A percentile compares a stretch with the other conserved stretches of the same genome.
These are phyloP conservation scores for Leccinum broughii DNA, from an alignment of 768 basidiomycete species.

Conservation along the genomic window DNA sequence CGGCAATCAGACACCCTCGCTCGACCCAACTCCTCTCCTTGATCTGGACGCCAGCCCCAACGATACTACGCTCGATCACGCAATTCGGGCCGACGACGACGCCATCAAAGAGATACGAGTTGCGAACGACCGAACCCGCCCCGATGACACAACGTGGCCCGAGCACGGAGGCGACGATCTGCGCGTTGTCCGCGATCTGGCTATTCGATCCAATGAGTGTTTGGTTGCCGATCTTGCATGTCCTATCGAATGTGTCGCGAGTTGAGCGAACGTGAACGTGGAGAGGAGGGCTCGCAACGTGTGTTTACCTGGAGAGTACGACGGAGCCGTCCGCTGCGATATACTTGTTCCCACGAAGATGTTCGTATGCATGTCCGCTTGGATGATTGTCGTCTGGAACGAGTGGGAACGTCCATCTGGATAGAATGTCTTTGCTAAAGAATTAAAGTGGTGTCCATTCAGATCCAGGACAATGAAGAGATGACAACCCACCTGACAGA, in stretches of 20 bases:
- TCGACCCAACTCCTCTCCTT: slow-evolving; percentile 66
- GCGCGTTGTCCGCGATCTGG: slow-evolving; percentile 63
- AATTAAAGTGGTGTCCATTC: background rate
- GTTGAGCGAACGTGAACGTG: background rate
- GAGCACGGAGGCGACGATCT: slow-evolving; percentile 73
- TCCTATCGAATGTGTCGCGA: slow-evolving; percentile 42
- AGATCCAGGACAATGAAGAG: background rate
- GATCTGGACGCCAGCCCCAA: slow-evolving; percentile 77
- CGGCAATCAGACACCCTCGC: slow-evolving; percentile 78
- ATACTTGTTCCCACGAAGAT: slow-evolving; percentile 87
- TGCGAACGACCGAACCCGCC: slow-evolving; percentile 59
- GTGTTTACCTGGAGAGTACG: slow-evolving; percentile 71
- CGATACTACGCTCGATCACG: slow-evolving; percentile 73
- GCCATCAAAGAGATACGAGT: slow-evolving; percentile 85
- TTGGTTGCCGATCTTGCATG: slow-evolving; percentile 78
- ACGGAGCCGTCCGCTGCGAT: slow-evolving; percentile 79
- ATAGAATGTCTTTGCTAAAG: slow-evolving; percentile 84
- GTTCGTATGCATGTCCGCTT: slow-evolving; percentile 78
- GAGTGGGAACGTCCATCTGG: slow-evolving; percentile 93
- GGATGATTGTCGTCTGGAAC: slow-evolving; percentile 95
- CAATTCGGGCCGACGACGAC: slow-evolving; percentile 70
- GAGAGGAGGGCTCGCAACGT: background rate
- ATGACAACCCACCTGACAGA: slow-evolving; percentile 68
- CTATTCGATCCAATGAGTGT: slow-evolving; percentile 83
- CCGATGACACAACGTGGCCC: slow-evolving; percentile 78